Percentiles rank a stretch among this genome's conserved stretches.
phyloP scores from a whole-genome alignment of 2,329 filamentous ascomycete genomes.

The Penicillium sp. region DNA sequence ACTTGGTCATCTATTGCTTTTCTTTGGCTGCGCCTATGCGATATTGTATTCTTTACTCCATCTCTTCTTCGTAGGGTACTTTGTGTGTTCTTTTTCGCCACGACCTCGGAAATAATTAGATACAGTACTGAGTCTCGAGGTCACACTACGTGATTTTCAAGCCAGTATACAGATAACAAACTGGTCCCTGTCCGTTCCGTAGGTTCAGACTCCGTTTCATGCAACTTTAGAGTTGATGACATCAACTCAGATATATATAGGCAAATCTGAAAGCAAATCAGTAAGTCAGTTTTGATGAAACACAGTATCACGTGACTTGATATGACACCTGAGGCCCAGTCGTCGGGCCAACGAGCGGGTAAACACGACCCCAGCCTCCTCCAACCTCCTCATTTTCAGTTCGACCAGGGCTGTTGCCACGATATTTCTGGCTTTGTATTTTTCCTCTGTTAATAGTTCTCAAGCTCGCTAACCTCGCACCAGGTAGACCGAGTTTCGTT shows the following conservation, averaged over 20 bases:
- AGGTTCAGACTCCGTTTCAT: no score
- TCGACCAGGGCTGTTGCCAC: constrained; percentile 8
- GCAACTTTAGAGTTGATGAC: no score
- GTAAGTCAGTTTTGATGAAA: neutral
- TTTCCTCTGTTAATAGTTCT: constrained; percentile 5
- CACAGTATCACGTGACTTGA: neutral
- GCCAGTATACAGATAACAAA: no score
- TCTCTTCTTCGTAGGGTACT: neutral
- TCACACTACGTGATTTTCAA: no score
- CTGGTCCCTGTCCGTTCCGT: no score
- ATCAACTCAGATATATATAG: no score
- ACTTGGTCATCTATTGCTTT: constrained; percentile 18
- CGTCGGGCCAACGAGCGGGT: constrained; percentile 18
- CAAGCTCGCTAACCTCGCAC: constrained; percentile 6
- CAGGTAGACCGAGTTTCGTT: constrained; percentile 2
- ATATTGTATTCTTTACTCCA: constrained; percentile 4
- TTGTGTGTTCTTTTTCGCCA: no score
- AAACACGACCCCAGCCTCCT: constrained; percentile 36
- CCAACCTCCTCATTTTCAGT: constrained; percentile 37
- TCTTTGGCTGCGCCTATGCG: constrained; percentile 9
- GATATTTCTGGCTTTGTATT: constrained; percentile 12
- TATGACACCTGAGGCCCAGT: constrained; percentile 3
- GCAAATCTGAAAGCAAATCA: no score
- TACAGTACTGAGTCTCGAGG: no score
- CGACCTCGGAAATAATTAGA: no score